Base-by-base conservation (phyloP, 2,329 filamentous ascomycete species). In the Colletotrichum tropicale region DNA sequence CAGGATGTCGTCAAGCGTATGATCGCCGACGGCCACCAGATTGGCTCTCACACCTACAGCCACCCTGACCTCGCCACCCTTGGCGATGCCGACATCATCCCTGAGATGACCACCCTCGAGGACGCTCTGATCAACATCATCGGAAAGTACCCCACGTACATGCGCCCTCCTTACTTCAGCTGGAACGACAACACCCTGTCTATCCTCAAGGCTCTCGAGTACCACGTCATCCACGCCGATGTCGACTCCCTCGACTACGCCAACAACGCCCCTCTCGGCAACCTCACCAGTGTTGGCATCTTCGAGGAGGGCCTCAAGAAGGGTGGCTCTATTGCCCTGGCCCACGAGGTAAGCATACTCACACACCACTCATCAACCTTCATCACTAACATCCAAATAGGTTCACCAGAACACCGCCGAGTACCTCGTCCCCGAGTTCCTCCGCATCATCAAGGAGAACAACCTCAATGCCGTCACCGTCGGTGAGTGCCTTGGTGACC, bases 401-500 rank as follows among this genome's bases (percentile, higher is more conserved):
- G 75, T 77, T 32, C 76, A 77, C 76, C 74, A 77, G 56, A 77
- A 77, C 70, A 77, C 76, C 28, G 76, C 76, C 8, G 76, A 77
- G 61, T 77, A 76, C 70, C 76, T 77, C 24, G 76, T 76, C 62
- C 74, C 69, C 34, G 66, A 75, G 70, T 75, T 75, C 74, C 66
- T 69, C 15, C 69, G 74, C 67, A 64, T 77, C 66, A 71, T 77
- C 55, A 76, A 75, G 67, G 67, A 75, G 67, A 77, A 84, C 80
- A 71, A 79, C 84, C 6, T 83, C 80, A 52, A 69, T 70, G 21
- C 82, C 13, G 87, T 88, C 28, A 87, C 86, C 18, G 81, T 88
- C 18, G 87, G 87, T 52, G 87, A 88, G 77, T 89, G 87, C 77
- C 81, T 89, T 26, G 84, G 83, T 26, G 87, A 88, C 77, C 83